A percentile compares a stretch with the other conserved stretches of the same genome.
These are phyloP conservation scores for Phytophthora fragariae DNA, from an alignment of 352 stramenopile genomes.

Conservation along the genomic window DNA sequence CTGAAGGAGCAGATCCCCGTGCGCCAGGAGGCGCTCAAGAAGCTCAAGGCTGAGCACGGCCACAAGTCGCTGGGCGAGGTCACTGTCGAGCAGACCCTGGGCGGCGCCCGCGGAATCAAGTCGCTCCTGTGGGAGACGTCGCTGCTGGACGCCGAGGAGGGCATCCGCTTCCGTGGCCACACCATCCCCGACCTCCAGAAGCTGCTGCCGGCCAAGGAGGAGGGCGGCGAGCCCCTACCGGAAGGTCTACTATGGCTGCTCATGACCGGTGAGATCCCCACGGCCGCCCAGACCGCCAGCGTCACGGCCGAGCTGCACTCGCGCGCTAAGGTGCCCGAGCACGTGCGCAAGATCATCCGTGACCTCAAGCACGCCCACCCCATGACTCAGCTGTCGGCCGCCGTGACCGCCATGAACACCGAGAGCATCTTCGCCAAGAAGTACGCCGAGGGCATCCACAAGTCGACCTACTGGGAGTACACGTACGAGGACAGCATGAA, in stretches of 20 bases:
- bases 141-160: slow-evolving; percentile 94
- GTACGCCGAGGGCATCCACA: slow-evolving; percentile 97
- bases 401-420: slow-evolving; percentile 94
- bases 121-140: slow-evolving; percentile 99
- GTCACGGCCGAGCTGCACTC: slow-evolving; percentile 97
- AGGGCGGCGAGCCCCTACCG: slow-evolving; percentile 96
- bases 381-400: slow-evolving; percentile 99
- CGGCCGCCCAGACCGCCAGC: slow-evolving; percentile 94
- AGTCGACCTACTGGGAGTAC: slow-evolving; percentile 98
- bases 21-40: slow-evolving; percentile 94
- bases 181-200: slow-evolving; percentile 99
- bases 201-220: slow-evolving; percentile 92
- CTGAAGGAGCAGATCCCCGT: slow-evolving; percentile 91
- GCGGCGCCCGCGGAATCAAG: slow-evolving; percentile 97
- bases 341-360: slow-evolving; percentile 96
- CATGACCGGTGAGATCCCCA: slow-evolving; percentile 97
- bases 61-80: slow-evolving; percentile 93
- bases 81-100: slow-evolving; percentile 97
- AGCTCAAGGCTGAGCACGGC: slow-evolving; percentile 95
- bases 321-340: slow-evolving; percentile 94
- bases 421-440: slow-evolving; percentile 97
- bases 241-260: slow-evolving; percentile 98
- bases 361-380: slow-evolving; percentile 98
- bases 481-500: slow-evolving; percentile 99
- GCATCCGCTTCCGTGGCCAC: slow-evolving; percentile 99